Conservation (phyloP, 305 asterid species). For the Fraxinus dipetala region DNA sequence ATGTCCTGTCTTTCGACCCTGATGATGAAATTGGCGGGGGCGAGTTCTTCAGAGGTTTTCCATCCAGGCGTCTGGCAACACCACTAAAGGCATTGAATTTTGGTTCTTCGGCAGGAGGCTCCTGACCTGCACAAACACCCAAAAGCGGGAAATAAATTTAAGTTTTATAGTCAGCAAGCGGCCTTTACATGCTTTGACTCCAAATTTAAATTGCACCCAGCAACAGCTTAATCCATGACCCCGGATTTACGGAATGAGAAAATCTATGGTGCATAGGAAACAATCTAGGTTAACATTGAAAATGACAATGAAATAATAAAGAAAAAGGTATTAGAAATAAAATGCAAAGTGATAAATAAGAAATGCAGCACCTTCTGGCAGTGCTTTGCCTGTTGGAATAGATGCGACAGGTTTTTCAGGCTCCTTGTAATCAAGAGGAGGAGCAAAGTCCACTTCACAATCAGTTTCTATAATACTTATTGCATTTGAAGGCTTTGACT, state of each 20-base stretch:
- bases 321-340: not conserved
- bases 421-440: conserved; percentile 96
- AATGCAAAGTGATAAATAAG: not conserved
- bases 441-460: conserved; percentile 99
- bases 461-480: conserved; percentile 94
- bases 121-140: conserved; percentile 40
- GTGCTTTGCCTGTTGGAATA: conserved; percentile 55
- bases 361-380: conserved; percentile 53
- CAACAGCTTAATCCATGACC: not conserved
- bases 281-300: not conserved
- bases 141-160: not conserved
- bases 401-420: conserved; percentile 67
- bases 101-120: conserved; percentile 61
- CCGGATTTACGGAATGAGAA: not conserved
- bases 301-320: not conserved
- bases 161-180: not conserved
- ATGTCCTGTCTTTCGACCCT: conserved; percentile 46
- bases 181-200: not conserved
- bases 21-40: conserved; percentile 54
- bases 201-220: not conserved
- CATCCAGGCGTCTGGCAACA: conserved; percentile 79
- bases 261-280: not conserved
- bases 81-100: conserved; percentile 90
- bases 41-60: conserved; percentile 55
- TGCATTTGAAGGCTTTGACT: conserved; percentile 87